phyloP scores from a whole-genome alignment of 2,329 filamentous ascomycete species.

The Sarocladiaceae sp. region DNA sequence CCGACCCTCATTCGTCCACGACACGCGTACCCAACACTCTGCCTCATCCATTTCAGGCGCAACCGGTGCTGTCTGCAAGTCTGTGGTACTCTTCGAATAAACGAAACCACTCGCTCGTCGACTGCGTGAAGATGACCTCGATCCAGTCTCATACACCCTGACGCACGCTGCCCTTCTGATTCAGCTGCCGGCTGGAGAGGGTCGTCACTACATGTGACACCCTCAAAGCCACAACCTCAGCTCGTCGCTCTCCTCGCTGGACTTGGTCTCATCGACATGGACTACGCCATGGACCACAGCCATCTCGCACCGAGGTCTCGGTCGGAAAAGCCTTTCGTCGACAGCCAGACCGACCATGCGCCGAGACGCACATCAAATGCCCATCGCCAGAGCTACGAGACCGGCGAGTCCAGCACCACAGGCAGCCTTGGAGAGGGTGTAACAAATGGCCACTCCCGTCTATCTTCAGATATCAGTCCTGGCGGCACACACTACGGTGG shows the following conservation, averaged over 20 bases:
- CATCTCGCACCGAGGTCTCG: background rate
- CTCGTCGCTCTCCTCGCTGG: background rate
- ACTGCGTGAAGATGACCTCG: conserved; percentile 1
- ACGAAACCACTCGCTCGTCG: background rate
- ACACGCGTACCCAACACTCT: no score
- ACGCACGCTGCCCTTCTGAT: background rate
- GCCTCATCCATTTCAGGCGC: no score
- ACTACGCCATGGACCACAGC: background rate
- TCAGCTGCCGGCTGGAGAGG: conserved; percentile 3
- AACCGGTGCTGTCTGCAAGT: no score
- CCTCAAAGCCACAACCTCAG: background rate
- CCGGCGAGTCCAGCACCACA: conserved; percentile 37
- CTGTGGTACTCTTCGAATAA: no score
- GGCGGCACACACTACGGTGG: background rate
- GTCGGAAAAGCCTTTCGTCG: background rate
- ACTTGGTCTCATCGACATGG: background rate
- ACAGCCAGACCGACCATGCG: background rate
- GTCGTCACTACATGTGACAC: conserved; percentile 7
- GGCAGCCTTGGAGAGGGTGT: conserved; percentile 21
- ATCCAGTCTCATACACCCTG: background rate
- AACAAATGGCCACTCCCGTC: background rate
- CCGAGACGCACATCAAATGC: conserved; percentile 7
- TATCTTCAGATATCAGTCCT: conserved; percentile 2
- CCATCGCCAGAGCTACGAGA: conserved; percentile 29
- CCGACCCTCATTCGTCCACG: no score